Evolutionary conservation across 192 early-diverging fungal genomes (phyloP).

Genomic region (Rhizoclosmatium sp.): DNA sequence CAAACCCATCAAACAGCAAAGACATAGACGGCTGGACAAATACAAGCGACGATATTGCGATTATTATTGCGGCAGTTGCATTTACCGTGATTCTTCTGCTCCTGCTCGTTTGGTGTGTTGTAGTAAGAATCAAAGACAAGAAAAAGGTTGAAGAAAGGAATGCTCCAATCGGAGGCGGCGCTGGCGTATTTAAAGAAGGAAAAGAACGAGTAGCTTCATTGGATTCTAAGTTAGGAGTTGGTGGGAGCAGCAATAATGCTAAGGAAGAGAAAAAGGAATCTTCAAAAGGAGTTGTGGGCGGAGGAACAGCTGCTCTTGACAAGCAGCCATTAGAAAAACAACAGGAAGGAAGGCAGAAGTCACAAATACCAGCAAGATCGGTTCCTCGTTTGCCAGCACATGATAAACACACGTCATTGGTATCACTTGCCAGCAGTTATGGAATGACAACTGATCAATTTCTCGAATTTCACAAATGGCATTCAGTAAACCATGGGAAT

Average conservation of each 20-base stretch:
- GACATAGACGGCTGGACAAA: background rate
- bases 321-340: no score
- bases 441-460: slow-evolving; percentile 2
- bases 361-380: no score
- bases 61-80: background rate
- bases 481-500: background rate
- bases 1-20: slow-evolving; percentile 4
- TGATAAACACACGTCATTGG: background rate
- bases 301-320: no score
- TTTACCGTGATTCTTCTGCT: background rate
- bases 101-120: background rate
- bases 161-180: background rate
- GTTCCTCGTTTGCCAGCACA: background rate
- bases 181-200: background rate
- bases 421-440: background rate
- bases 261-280: background rate
- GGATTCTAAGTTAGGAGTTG: no score
- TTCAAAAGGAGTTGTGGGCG: no score
- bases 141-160: background rate
- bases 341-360: no score
- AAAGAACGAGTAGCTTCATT: background rate
- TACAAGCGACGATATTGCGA: background rate
- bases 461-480: background rate
- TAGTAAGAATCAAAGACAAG: background rate
- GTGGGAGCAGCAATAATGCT: no score